phyloP scores from a whole-genome alignment of 768 basidiomycete genomes.

The Tulasnella calospora region DNA sequence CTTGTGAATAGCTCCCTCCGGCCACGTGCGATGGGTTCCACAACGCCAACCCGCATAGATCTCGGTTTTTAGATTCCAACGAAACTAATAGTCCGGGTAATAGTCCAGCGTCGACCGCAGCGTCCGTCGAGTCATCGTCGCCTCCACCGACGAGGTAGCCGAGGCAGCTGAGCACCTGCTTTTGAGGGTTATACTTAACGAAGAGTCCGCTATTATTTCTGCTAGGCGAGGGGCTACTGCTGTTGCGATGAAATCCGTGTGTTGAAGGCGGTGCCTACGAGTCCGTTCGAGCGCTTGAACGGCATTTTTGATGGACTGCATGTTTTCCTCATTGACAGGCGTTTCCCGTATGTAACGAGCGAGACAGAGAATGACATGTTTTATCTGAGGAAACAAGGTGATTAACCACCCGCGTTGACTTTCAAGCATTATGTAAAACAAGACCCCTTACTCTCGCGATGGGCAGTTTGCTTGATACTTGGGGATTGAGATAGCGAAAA shows the following conservation, averaged over 20 bases:
- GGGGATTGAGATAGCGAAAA: background rate
- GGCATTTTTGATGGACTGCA: background rate
- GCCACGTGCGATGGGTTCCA: background rate
- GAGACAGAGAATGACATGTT: background rate
- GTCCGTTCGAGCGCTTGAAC: background rate
- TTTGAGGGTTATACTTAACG: background rate
- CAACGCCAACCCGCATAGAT: background rate
- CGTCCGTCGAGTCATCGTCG: background rate
- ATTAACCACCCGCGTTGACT: no score
- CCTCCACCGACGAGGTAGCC: background rate
- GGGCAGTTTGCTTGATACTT: background rate
- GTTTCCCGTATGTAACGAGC: background rate
- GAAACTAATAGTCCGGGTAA: background rate
- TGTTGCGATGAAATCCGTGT: no score
- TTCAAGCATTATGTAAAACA: no score
- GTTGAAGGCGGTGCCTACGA: background rate
- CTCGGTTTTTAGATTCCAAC: background rate
- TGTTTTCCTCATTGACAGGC: background rate
- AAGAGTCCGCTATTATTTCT: background rate
- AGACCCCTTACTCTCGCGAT: background rate
- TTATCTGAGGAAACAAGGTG: no score
- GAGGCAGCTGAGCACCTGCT: background rate
- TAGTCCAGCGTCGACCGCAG: background rate
- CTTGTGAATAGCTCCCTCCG: background rate
- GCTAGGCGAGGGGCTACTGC: background rate